Conservation (phyloP, 1,139 yeast genomes). For the Pichia inconspicua region DNA sequence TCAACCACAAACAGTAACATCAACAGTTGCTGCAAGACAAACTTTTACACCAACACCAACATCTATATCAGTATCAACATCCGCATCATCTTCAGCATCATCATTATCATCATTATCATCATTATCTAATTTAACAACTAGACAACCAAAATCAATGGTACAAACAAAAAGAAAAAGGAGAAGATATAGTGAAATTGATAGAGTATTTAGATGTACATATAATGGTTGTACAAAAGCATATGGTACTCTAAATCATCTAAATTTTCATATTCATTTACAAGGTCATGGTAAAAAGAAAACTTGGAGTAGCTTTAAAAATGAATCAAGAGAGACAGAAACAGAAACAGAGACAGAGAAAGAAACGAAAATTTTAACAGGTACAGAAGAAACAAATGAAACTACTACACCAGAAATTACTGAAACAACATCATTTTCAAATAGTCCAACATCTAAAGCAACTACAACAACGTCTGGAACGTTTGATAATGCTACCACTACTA, state of each 20-base stretch:
- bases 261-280: constrained; percentile 68
- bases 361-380: no score
- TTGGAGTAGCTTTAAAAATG: not conserved
- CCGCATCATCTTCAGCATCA: not conserved
- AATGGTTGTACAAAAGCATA: constrained; percentile 62
- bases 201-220: constrained; percentile 55
- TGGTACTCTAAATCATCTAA: constrained; percentile 69
- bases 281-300: constrained; percentile 63
- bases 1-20: no score
- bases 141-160: not conserved
- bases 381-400: not conserved
- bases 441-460: not conserved
- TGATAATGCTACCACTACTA: not conserved
- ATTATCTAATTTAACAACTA: not conserved
- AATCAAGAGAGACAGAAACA: not conserved
- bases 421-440: not conserved
- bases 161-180: constrained; percentile 51
- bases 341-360: not conserved
- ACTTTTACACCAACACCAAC: no score
- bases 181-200: constrained; percentile 61
- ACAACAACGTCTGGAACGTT: not conserved
- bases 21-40: no score
- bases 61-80: not conserved
- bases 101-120: not conserved
- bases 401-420: not conserved